A percentile compares a stretch with the other conserved stretches of the same genome.
These are phyloP conservation scores for Shiraia sp. DNA, from an alignment of 2,329 filamentous ascomycete genomes.

Conservation along the genomic window DNA sequence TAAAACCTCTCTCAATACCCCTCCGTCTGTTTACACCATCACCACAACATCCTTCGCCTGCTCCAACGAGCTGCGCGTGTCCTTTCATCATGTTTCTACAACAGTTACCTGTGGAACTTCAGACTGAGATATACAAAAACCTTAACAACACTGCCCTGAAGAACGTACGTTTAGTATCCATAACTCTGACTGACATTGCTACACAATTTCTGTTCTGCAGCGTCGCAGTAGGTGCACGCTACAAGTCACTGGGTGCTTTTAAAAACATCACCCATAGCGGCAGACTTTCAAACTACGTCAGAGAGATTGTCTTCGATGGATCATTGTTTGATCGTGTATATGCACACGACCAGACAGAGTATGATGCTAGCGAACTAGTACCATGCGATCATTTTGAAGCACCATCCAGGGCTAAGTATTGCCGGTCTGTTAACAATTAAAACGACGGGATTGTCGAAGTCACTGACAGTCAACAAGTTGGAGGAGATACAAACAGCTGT, in stretches of 20 bases:
- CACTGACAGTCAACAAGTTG: slow-evolving; percentile 17
- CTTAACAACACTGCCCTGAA: slow-evolving; percentile 28
- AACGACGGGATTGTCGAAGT: background rate
- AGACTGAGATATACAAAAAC: slow-evolving; percentile 31
- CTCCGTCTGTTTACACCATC: background rate
- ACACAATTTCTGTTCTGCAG: slow-evolving; percentile 28
- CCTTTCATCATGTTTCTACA: slow-evolving; percentile 7
- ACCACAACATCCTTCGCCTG: background rate
- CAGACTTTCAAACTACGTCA: slow-evolving; percentile 30
- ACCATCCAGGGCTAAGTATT: slow-evolving; percentile 13
- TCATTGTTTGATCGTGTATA: slow-evolving; percentile 22
- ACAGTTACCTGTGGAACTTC: slow-evolving; percentile 32
- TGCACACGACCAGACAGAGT: slow-evolving; percentile 14
- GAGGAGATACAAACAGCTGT: slow-evolving; percentile 28
- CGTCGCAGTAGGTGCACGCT: slow-evolving; percentile 31
- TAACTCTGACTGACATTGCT: slow-evolving; percentile 25
- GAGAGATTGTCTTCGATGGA: slow-evolving; percentile 38
- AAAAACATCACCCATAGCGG: slow-evolving; percentile 30
- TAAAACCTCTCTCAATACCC: background rate
- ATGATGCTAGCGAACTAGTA: slow-evolving; percentile 6
- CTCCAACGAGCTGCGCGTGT: background rate
- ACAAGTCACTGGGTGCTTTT: slow-evolving; percentile 32
- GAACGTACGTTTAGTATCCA: slow-evolving; percentile 23
- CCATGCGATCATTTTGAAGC: slow-evolving; percentile 7
- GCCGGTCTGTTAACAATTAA: slow-evolving; percentile 6